A percentile compares a stretch with the other conserved stretches of the same genome.
Conservation (phyloP, 306 rosid species). For the Pterocarpus macrocarpus region DNA sequence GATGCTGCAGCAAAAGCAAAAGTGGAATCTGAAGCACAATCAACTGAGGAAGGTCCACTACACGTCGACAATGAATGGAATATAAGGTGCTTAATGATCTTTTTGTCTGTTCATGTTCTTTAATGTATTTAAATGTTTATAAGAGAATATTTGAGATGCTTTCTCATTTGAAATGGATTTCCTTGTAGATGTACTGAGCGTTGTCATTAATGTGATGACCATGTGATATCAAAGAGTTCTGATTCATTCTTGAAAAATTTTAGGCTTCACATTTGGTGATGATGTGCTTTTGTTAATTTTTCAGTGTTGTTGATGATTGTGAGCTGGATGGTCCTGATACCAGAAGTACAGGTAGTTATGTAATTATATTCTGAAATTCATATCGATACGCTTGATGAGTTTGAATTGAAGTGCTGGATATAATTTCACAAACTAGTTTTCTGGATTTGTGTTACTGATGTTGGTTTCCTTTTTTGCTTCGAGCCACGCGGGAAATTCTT, state of each 20-base stretch:
- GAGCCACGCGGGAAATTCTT: slow-evolving; percentile 18
- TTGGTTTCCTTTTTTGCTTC: slow-evolving; percentile 30
- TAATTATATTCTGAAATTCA: slow-evolving; percentile 28
- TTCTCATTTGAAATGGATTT: slow-evolving; percentile 5
- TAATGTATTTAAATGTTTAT: neutral
- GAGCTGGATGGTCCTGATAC: slow-evolving; percentile 54
- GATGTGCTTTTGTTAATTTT: slow-evolving; percentile 46
- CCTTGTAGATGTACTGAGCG: slow-evolving; percentile 16
- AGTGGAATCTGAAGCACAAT: slow-evolving; percentile 72
- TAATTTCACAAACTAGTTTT: slow-evolving; percentile 1
- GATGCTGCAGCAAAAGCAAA: slow-evolving; percentile 93
- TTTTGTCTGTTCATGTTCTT: neutral
- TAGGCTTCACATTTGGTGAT: slow-evolving; percentile 28
- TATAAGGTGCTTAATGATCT: slow-evolving; percentile 73
- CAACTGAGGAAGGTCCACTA: slow-evolving; percentile 69
- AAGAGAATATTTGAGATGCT: slow-evolving; percentile 12
- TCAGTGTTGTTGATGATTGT: slow-evolving; percentile 75
- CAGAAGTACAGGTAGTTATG: slow-evolving; percentile 66
- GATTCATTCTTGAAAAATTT: slow-evolving; percentile 27
- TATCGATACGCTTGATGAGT: slow-evolving; percentile 19
- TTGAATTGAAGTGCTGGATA: neutral
- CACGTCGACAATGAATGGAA: slow-evolving; percentile 96
- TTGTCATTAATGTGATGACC: slow-evolving; percentile 24
- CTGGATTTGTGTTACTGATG: slow-evolving; percentile 14
- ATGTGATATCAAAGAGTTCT: slow-evolving; percentile 1